phyloP scores from a whole-genome alignment of 2,329 filamentous ascomycete species.

The Pseudofabraea citricarpa region DNA sequence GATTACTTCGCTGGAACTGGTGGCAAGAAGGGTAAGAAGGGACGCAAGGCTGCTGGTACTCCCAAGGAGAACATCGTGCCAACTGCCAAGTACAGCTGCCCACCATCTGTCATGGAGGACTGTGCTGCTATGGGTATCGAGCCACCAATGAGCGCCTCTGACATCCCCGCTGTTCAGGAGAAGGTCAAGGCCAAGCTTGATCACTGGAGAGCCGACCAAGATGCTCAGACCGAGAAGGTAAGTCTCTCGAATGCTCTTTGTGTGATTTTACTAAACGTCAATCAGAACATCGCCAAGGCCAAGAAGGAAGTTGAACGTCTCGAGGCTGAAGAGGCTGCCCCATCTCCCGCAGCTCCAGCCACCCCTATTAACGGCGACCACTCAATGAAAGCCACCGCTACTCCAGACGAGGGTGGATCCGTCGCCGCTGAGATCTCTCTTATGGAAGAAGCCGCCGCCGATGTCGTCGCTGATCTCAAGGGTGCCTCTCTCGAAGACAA shows the following conservation, averaged over 20 bases:
- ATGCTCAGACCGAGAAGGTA: conserved; percentile 84
- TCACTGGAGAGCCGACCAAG: conserved; percentile 88
- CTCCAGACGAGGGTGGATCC: conserved; percentile 22
- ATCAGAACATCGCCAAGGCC: conserved; percentile 91
- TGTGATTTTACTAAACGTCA: conserved; percentile 13
- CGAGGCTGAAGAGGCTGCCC: conserved; percentile 59
- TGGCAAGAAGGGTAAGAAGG: conserved; percentile 84
- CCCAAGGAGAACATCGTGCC: conserved; percentile 44
- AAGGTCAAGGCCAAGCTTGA: conserved; percentile 90
- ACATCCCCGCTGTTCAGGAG: conserved; percentile 75
- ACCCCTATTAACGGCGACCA: conserved; percentile 47
- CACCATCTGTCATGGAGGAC: conserved; percentile 87
- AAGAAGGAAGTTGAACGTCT: conserved; percentile 92
- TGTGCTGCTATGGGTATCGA: conserved; percentile 80
- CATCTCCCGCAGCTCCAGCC: conserved; percentile 39
- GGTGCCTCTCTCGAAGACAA: conserved; percentile 56
- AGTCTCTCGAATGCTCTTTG: conserved; percentile 32
- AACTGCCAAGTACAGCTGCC: conserved; percentile 71
- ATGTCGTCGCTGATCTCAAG: conserved; percentile 55
- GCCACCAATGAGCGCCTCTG: conserved; percentile 79
- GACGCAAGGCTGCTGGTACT: conserved; percentile 58
- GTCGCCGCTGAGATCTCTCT: conserved; percentile 22
- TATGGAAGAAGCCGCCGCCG: conserved; percentile 48
- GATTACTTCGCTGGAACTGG: conserved; percentile 72
- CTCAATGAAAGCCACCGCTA: conserved; percentile 35